phyloP scores from a whole-genome alignment of 768 basidiomycete species.

The Lentinula sp. region DNA sequence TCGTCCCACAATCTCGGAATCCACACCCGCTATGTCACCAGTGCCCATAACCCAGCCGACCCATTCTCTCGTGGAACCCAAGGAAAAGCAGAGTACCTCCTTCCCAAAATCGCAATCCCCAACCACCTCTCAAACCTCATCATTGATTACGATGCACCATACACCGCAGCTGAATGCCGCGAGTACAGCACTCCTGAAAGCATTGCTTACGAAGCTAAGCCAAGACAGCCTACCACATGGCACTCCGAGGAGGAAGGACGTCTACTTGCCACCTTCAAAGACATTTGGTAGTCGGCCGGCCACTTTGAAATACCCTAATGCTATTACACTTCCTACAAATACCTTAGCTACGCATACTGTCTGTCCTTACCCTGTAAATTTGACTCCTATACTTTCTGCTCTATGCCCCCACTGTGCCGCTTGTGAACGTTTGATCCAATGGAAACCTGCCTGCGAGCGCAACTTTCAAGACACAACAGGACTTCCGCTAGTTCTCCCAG shows the following conservation, averaged over 20 bases:
- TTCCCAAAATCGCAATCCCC: slow-evolving; percentile 12
- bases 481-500: slow-evolving; percentile 7
- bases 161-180: background rate
- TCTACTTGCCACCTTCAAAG: background rate
- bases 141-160: background rate
- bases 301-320: background rate
- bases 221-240: background rate
- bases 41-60: slow-evolving; percentile 17
- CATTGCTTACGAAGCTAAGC: background rate
- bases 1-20: background rate
- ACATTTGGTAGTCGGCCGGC: background rate
- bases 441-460: slow-evolving; percentile 14
- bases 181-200: background rate
- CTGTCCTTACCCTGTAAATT: slow-evolving; percentile 3
- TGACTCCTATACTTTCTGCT: slow-evolving; percentile 11
- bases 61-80: slow-evolving; percentile 12
- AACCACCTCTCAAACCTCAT: background rate
- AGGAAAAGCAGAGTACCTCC: background rate
- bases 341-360: background rate
- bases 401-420: slow-evolving; percentile 22
- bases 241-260: background rate
- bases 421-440: slow-evolving; percentile 16
- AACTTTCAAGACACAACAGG: background rate
- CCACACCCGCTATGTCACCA: slow-evolving; percentile 13
- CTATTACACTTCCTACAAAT: background rate